Evolutionary conservation across 306 rosid genomes (phyloP).

Genomic region (Quercus variabilis): DNA sequence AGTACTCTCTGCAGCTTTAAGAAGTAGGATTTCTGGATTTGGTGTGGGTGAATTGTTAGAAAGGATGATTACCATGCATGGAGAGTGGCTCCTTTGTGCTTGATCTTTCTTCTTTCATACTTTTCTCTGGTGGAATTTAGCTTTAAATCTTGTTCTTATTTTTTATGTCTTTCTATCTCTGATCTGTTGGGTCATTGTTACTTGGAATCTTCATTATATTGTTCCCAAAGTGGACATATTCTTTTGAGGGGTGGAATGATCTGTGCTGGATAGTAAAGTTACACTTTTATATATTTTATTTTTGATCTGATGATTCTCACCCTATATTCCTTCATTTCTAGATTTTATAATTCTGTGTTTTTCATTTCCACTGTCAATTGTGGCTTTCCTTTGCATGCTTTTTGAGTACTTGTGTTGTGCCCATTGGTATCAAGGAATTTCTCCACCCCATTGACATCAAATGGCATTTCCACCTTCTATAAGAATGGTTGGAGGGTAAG

Average conservation of each 20-base stretch:
- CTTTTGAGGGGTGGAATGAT: background rate
- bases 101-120: background rate
- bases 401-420: background rate
- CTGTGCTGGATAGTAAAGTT: background rate
- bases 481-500: no score
- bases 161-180: no score
- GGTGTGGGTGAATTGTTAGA: background rate
- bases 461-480: no score
- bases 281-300: background rate
- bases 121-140: no score
- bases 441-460: background rate
- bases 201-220: no score
- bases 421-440: background rate
- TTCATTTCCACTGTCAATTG: background rate
- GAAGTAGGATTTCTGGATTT: background rate
- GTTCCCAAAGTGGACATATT: background rate
- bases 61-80: background rate
- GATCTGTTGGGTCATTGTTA: no score
- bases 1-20: background rate
- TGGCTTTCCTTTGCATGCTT: background rate
- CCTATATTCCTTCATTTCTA: background rate
- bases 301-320: background rate
- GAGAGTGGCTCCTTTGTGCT: background rate
- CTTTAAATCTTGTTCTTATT: no score
- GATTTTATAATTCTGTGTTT: background rate